Evolutionary conservation across 306 rosid species (phyloP), one percentile per base, ranked within the genome.

Genomic region (Amphicarpaea edgeworthii): DNA sequence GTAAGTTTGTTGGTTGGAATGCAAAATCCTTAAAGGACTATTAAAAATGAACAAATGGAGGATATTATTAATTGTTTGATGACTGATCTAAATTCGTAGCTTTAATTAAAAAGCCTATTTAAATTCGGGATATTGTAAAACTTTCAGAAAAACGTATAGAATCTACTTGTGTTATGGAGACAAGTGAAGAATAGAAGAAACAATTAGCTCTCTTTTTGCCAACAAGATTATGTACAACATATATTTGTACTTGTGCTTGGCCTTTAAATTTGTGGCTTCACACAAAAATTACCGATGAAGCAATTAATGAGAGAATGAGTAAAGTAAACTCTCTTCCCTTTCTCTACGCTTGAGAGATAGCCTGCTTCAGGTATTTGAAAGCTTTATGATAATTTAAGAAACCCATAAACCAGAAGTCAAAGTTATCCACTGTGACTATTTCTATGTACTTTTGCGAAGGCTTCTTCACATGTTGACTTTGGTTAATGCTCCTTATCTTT

Each of bases 341-440:
- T 8, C 20, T 58, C 59, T 70, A 76, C 51, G 77, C 61, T 63
- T 68, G 68, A 55, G 88, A 70, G 23, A 90, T 38, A 37, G 76
- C 85, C 55, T 79, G 57, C 74, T 79, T 72, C 8, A 90, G 79
- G 80, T 53, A 51, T 37, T 68, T 81, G 63, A 80, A 55, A 47
- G 90, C 77, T 58, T 81, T 90, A 79, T 76, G 77, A 77, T 80
- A 79, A 53, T 84, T 86, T 10, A 90, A 79, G 84, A 90, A 86
- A 14, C 92, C 95, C 95, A 87, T 76, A 54, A 90, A 86, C 92
- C 95, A 86, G 81, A 90, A 90, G 23, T 90, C 90, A 20, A 86
- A 87, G 32, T 81, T 46, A 59, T 90, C 96, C 40, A 70, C 84
- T 0, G 90, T 87, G 34, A 87, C 86, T 59, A 90, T 69, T 61